Conservation (phyloP, 768 basidiomycete genomes). For the Hypholoma sublateritium region DNA sequence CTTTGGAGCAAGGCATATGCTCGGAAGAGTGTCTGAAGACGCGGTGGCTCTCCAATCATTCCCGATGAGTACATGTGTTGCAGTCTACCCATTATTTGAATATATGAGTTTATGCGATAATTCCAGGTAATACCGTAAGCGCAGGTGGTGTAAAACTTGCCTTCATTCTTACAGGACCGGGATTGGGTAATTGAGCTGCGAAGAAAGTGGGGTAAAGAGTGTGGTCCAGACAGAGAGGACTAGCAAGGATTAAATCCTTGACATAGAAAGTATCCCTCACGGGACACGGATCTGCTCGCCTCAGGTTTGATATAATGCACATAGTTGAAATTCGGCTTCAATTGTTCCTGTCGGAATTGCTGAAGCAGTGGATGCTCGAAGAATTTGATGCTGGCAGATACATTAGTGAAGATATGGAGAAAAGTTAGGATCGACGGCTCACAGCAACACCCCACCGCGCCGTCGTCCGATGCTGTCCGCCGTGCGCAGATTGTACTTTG, state of each 20-base stretch:
- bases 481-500: slow-evolving; percentile 48
- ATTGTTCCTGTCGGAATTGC: slow-evolving; percentile 56
- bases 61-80: no score
- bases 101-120: no score
- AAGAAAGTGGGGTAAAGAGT: no score
- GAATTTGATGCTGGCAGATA: slow-evolving; percentile 68
- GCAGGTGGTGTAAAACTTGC: no score
- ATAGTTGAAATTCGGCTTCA: slow-evolving; percentile 63
- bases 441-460: slow-evolving; percentile 61
- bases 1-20: no score
- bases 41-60: no score
- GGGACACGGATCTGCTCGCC: slow-evolving; percentile 75
- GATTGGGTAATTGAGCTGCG: no score
- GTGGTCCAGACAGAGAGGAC: not conserved
- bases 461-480: slow-evolving; percentile 41
- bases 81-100: no score
- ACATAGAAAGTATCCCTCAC: slow-evolving; percentile 88
- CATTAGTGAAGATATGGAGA: not conserved
- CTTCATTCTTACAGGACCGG: no score
- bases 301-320: slow-evolving; percentile 78
- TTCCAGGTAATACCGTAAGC: no score
- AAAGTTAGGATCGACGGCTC: slow-evolving; percentile 18
- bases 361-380: slow-evolving; percentile 75
- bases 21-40: no score
- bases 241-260: slow-evolving; percentile 54